Evolutionary conservation across 257 asterid genomes (phyloP).

Genomic region (Plantago ovata): DNA sequence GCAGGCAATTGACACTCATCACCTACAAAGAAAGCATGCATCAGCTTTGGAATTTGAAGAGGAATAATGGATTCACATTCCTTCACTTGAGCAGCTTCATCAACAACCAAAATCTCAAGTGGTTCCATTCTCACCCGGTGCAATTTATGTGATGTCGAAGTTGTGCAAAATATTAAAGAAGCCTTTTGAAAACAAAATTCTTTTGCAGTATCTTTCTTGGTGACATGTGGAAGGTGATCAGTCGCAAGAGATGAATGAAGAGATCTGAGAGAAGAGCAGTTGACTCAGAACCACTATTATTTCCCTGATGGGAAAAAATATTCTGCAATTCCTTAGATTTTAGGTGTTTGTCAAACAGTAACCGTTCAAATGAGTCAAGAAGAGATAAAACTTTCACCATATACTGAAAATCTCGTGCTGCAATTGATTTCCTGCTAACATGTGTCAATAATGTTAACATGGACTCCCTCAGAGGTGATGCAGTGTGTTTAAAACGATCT

Average conservation of each 20-base stretch:
- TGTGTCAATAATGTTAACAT: constrained; percentile 36
- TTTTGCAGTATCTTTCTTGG: background rate
- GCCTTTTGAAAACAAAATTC: constrained; percentile 42
- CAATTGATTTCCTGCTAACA: constrained; percentile 30
- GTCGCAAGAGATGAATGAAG: constrained; percentile 25
- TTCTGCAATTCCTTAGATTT: constrained; percentile 30
- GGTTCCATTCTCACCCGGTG: constrained; percentile 29
- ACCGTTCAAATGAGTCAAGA: constrained; percentile 25
- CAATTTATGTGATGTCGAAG: constrained; percentile 38
- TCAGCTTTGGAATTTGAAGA: constrained; percentile 39
- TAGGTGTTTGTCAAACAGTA: constrained; percentile 31
- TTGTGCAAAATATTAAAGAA: constrained; percentile 50
- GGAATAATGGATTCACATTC: constrained; percentile 52
- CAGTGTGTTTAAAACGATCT: constrained; percentile 21
- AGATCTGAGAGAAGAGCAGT: constrained; percentile 23
- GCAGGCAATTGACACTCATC: constrained; percentile 56
- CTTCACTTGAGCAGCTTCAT: constrained; percentile 63
- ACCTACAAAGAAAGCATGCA: constrained; percentile 48
- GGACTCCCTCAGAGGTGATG: constrained; percentile 25
- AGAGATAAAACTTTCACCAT: constrained; percentile 26
- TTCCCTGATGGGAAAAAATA: constrained; percentile 16
- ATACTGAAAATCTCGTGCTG: constrained; percentile 23
- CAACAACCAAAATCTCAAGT: constrained; percentile 44
- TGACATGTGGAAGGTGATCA: constrained; percentile 24
- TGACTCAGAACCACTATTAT: constrained; percentile 9